A percentile compares a stretch with the other conserved stretches of the same genome.
phyloP scores from a whole-genome alignment of 371 early-diverging fungal species.

The Mucor saturninus region DNA sequence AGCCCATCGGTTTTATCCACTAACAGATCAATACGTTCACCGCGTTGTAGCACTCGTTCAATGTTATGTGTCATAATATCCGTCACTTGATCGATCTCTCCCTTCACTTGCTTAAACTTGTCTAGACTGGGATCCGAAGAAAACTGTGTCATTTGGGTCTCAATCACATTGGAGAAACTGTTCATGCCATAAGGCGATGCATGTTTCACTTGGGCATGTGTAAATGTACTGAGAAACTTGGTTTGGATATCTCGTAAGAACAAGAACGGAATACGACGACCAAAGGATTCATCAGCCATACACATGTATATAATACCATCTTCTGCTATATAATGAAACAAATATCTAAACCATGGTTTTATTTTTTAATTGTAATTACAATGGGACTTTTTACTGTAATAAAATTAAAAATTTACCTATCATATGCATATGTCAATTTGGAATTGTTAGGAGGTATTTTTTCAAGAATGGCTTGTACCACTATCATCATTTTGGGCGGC shows the following conservation, averaged over 20 bases:
- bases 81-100: slow-evolving; percentile 91
- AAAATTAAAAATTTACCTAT: slow-evolving; percentile 58
- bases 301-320: slow-evolving; percentile 86
- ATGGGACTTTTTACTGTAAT: too few species aligned
- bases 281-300: slow-evolving; percentile 89
- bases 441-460: slow-evolving; percentile 90
- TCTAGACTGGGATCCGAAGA: slow-evolving; percentile 78
- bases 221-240: slow-evolving; percentile 67
- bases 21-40: slow-evolving; percentile 88
- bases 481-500: slow-evolving; percentile 24
- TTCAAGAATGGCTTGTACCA: slow-evolving; percentile 87
- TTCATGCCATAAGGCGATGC: slow-evolving; percentile 81
- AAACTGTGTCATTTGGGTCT: slow-evolving; percentile 79
- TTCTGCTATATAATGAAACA: slow-evolving; percentile 89
- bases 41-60: slow-evolving; percentile 89
- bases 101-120: slow-evolving; percentile 81
- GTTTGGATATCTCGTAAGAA: slow-evolving; percentile 85
- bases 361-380: too few species aligned
- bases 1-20: slow-evolving; percentile 91
- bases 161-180: slow-evolving; percentile 82
- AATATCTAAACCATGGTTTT: slow-evolving; percentile 54
- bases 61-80: slow-evolving; percentile 92
- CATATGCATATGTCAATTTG: slow-evolving; percentile 90
- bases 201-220: slow-evolving; percentile 56
- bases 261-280: slow-evolving; percentile 87